phyloP scores from a whole-genome alignment of 192 early-diverging fungal species.

The Backusella macrospora region DNA sequence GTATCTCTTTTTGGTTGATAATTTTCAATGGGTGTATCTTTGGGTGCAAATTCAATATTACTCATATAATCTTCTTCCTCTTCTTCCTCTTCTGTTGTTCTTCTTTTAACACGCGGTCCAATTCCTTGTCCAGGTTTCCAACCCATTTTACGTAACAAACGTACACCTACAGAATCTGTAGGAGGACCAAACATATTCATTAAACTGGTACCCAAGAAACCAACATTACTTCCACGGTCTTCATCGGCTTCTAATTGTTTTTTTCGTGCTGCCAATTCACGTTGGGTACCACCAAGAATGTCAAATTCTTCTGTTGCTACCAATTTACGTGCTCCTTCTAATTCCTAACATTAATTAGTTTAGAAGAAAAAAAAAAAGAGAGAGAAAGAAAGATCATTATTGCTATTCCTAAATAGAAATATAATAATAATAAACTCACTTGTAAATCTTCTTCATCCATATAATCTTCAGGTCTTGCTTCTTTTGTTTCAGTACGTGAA shows the following conservation, averaged over 20 bases:
- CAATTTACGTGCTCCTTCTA: constrained; percentile 51
- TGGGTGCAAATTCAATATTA: constrained; percentile 65
- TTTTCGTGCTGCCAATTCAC: constrained; percentile 55
- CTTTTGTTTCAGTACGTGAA: constrained; percentile 56
- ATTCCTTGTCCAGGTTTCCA: constrained; percentile 88
- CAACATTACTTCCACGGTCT: constrained; percentile 41
- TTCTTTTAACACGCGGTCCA: constrained; percentile 63
- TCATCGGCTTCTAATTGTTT: constrained; percentile 48
- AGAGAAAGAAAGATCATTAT: not conserved
- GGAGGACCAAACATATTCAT: constrained; percentile 65
- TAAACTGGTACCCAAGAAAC: constrained; percentile 34
- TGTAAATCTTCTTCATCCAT: constrained; percentile 97
- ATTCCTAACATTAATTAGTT: constrained; percentile 46
- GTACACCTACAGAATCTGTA: constrained; percentile 60
- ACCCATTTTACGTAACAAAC: constrained; percentile 80
- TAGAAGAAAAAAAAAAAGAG: constrained; percentile 6
- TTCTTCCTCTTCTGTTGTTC: constrained; percentile 23
- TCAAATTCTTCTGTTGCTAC: constrained; percentile 73
- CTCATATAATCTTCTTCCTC: constrained; percentile 48
- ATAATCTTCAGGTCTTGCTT: constrained; percentile 75
- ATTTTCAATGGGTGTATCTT: constrained; percentile 54
- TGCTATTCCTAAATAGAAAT: not conserved
- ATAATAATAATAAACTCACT: constrained; percentile 39
- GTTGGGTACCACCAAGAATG: constrained; percentile 61
- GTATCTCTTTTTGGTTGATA: constrained; percentile 58